Evolutionary conservation across 805 yeast species (phyloP).

Genomic region (fission yeast (Schizosaccharomyces pombe)): DNA sequence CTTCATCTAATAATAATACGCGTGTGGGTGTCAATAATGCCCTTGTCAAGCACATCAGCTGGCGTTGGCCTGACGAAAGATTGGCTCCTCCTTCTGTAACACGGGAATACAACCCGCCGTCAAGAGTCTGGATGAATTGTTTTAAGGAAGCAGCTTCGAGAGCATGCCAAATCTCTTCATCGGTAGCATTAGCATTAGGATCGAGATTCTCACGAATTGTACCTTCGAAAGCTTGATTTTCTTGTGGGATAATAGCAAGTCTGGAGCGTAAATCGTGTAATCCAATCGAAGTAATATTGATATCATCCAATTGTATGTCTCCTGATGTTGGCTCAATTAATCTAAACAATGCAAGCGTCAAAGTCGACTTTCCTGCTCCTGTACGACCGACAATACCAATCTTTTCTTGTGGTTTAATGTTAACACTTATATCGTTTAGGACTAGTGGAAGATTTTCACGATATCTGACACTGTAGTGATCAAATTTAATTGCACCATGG

Average conservation of each 20-base stretch:
- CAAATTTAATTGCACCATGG: conserved; percentile 41
- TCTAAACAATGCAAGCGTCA: conserved; percentile 64
- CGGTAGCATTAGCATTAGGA: conserved; percentile 44
- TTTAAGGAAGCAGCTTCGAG: conserved; percentile 59
- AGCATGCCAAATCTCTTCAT: conserved; percentile 65
- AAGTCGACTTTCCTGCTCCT: conserved; percentile 84
- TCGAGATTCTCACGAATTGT: conserved; percentile 67
- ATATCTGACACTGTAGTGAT: conserved; percentile 60
- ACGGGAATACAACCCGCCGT: conserved; percentile 30
- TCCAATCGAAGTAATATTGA: conserved; percentile 46
- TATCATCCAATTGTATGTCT: conserved; percentile 45
- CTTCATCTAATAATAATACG: conserved; percentile 66
- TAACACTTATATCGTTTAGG: conserved; percentile 39
- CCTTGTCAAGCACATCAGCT: conserved; percentile 60
- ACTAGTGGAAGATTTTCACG: conserved; percentile 63
- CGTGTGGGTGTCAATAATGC: conserved; percentile 56
- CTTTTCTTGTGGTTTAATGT: conserved; percentile 53
- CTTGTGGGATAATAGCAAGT: conserved; percentile 77
- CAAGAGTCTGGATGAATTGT: conserved; percentile 33
- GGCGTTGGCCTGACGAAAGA: conserved; percentile 71
- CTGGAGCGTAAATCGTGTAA: conserved; percentile 52
- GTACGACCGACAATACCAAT: conserved; percentile 92
- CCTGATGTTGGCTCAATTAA: conserved; percentile 59
- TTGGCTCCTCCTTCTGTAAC: conserved; percentile 66
- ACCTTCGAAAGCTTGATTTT: conserved; percentile 79